Percentiles rank a stretch among this genome's conserved stretches.
Conservation (phyloP, 2,329 filamentous ascomycete genomes). For the Fusarium buxicola region DNA sequence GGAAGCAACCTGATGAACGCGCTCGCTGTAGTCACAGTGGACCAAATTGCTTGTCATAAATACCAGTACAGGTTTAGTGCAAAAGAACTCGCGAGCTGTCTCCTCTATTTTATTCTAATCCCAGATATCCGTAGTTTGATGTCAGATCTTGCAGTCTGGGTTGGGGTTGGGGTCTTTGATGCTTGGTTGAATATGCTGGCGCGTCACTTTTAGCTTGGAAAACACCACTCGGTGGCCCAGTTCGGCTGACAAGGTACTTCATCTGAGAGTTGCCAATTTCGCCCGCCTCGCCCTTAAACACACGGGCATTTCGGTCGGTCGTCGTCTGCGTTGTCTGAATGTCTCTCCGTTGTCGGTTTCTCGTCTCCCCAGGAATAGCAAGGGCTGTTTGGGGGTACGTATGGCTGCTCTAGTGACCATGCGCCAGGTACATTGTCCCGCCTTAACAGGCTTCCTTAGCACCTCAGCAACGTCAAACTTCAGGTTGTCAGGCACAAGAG, state of each 20-base stretch:
- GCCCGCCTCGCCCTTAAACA: constrained; percentile 18
- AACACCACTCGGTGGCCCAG: constrained; percentile 15
- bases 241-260: constrained; percentile 5
- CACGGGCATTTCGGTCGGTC: constrained; percentile 6
- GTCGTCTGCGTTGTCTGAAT: background rate
- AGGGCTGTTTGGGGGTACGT: constrained; percentile 2
- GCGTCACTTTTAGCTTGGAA: no score
- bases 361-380: constrained; percentile 3
- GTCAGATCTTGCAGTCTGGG: no score
- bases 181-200: background rate
- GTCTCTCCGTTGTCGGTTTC: constrained; percentile 8
- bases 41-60: constrained; percentile 7
- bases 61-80: background rate
- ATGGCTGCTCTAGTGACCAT: constrained; percentile 5
- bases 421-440: background rate
- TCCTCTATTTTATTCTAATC: background rate
- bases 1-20: background rate
- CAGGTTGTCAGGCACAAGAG: constrained; percentile 10
- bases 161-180: background rate
- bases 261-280: constrained; percentile 25
- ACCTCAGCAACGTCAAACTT: constrained; percentile 8
- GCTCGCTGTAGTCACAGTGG: background rate
- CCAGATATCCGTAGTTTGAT: no score
- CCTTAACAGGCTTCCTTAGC: constrained; percentile 1
- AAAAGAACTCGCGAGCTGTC: background rate